Conservation (phyloP, 106 monocot species). For the Triglochin maritima region DNA sequence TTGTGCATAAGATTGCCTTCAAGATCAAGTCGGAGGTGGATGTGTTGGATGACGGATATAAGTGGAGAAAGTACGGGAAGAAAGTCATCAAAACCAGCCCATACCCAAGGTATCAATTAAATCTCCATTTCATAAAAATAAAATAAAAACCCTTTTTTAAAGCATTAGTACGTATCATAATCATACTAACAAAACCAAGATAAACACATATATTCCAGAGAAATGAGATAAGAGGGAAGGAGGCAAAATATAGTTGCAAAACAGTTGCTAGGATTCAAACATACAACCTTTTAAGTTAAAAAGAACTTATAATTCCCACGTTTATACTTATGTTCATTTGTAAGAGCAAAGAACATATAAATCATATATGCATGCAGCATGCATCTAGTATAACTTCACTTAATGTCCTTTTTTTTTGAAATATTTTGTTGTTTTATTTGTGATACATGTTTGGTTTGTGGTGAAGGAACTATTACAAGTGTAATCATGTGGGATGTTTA, state of each 20-base stretch:
- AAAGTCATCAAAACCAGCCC: conserved; percentile 22
- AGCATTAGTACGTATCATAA: no score
- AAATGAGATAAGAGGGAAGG: no score
- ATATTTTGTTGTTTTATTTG: no score
- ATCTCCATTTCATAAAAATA: background rate
- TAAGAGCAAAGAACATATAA: background rate
- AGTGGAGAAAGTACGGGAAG: conserved; percentile 28
- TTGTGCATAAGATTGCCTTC: conserved; percentile 11
- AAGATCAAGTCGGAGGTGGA: conserved; percentile 12
- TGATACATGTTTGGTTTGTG: no score
- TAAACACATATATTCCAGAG: no score
- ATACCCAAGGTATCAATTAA: conserved; percentile 9
- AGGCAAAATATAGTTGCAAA: no score
- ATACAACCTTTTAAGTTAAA: no score
- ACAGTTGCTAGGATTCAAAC: no score
- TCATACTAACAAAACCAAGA: no score
- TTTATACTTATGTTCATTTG: background rate
- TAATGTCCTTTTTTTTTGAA: no score
- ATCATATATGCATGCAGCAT: background rate
- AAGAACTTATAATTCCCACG: background rate
- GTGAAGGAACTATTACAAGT: conserved; percentile 22
- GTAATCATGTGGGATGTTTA: conserved; percentile 8
- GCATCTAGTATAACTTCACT: no score
- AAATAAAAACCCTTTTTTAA: background rate
- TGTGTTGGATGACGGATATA: conserved; percentile 18